These are phyloP conservation scores for Penicillium sp. DNA, from an alignment of 2,329 filamentous ascomycete species.

Conservation along the genomic window DNA sequence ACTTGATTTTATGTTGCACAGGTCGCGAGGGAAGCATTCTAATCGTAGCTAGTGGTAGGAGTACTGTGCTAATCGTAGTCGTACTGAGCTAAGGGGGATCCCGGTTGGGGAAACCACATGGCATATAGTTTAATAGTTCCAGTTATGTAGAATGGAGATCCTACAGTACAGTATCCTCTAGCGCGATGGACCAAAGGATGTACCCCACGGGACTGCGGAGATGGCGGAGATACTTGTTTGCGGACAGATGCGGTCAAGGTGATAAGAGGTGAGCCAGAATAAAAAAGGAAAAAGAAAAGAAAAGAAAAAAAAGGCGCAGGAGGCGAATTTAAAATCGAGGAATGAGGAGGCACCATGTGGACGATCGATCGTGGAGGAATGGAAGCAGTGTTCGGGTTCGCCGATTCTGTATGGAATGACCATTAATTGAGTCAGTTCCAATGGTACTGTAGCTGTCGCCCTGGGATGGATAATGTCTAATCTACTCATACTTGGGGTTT, in stretches of 20 bases:
- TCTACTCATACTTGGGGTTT: too few species aligned
- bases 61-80: not conserved
- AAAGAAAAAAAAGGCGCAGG: not conserved
- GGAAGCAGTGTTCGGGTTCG: not conserved
- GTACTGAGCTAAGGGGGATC: not conserved
- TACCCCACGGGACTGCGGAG: not conserved
- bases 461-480: too few species aligned
- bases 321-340: not conserved
- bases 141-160: not conserved
- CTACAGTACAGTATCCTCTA: not conserved
- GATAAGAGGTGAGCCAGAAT: not conserved
- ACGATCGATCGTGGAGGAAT: not conserved
- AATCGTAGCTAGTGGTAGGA: not conserved
- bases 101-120: not conserved
- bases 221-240: not conserved
- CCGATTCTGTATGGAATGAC: not conserved
- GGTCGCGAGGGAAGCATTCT: not conserved
- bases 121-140: not conserved
- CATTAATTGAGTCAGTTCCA: too few species aligned
- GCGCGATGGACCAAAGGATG: conserved; percentile 1
- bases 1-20: conserved; percentile 18
- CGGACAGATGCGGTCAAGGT: not conserved
- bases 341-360: not conserved
- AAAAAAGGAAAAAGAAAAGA: not conserved
- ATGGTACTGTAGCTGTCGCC: too few species aligned